These are phyloP conservation scores for Vaccinium myrtillus DNA, from an alignment of 148 eudicot species.

Conservation along the genomic window DNA sequence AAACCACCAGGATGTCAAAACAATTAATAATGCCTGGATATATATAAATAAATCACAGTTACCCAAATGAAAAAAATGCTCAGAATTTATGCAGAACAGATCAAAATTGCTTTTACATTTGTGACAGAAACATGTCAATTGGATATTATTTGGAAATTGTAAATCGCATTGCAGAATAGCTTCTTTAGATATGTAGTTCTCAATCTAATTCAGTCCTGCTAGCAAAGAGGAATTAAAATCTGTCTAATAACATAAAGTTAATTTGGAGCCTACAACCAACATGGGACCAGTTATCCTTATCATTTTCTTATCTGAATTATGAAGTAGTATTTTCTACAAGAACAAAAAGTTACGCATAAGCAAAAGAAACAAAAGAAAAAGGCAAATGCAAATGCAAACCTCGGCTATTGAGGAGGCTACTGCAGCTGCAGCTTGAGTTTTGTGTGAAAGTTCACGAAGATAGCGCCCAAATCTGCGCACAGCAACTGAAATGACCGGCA, in stretches of 20 bases:
- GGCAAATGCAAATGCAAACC: conserved; percentile 39
- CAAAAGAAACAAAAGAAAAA: not conserved
- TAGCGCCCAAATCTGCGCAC: conserved; percentile 82
- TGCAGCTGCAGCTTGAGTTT: conserved; percentile 94
- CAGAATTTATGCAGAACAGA: not conserved
- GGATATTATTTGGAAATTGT: not conserved
- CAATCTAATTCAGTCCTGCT: not conserved
- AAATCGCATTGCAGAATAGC: not conserved
- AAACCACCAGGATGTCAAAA: not conserved
- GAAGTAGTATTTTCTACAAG: not conserved
- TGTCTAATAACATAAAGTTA: not conserved
- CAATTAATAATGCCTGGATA: not conserved
- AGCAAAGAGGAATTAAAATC: not conserved
- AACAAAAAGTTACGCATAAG: not conserved
- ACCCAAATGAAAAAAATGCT: not conserved
- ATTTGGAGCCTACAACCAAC: not conserved
- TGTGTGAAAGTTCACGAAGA: conserved; percentile 78
- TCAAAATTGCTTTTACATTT: not conserved
- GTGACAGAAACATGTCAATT: not conserved
- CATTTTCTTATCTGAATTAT: not conserved
- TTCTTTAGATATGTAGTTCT: not conserved
- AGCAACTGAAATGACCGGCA: conserved; percentile 69
- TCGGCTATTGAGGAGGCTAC: conserved; percentile 92
- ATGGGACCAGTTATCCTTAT: not conserved
- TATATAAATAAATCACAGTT: not conserved